A percentile compares a stretch with the other conserved stretches of the same genome.
Evolutionary conservation across 306 rosid genomes (phyloP).

Genomic region (Ammopiptanthus mongolicus): DNA sequence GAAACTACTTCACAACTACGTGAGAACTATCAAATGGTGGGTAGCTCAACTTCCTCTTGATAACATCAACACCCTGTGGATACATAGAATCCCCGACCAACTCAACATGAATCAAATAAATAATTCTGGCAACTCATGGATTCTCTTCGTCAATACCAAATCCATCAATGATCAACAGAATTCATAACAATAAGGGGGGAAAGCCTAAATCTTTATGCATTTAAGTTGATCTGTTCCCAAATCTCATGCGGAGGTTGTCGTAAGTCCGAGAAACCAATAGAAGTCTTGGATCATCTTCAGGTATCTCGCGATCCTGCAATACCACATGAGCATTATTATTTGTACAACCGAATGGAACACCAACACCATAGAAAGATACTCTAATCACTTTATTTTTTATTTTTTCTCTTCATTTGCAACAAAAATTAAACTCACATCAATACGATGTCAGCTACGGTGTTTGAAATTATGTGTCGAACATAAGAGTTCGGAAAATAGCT

Average conservation of each 20-base stretch:
- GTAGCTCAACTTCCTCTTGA: not conserved
- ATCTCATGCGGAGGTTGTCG: constrained; percentile 36
- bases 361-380: too few relatives aligned
- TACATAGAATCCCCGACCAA: not conserved
- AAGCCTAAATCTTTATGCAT: not conserved
- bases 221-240: constrained; percentile 16
- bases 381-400: too few relatives aligned
- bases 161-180: constrained; percentile 11
- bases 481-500: not conserved
- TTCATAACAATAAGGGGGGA: constrained; percentile 3
- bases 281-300: constrained; percentile 83
- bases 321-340: too few relatives aligned
- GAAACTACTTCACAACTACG: not conserved
- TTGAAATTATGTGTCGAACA: not conserved
- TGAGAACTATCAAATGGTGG: not conserved
- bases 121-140: not conserved
- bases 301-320: constrained; percentile 72
- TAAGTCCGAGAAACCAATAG: constrained; percentile 37
- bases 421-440: too few relatives aligned
- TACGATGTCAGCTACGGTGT: too few relatives aligned
- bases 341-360: too few relatives aligned
- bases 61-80: constrained; percentile 5
- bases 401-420: too few relatives aligned
- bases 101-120: constrained; percentile 11
- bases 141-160: not conserved